phyloP scores from a whole-genome alignment of 305 asterid species.

The Solanum aculeatissimum region DNA sequence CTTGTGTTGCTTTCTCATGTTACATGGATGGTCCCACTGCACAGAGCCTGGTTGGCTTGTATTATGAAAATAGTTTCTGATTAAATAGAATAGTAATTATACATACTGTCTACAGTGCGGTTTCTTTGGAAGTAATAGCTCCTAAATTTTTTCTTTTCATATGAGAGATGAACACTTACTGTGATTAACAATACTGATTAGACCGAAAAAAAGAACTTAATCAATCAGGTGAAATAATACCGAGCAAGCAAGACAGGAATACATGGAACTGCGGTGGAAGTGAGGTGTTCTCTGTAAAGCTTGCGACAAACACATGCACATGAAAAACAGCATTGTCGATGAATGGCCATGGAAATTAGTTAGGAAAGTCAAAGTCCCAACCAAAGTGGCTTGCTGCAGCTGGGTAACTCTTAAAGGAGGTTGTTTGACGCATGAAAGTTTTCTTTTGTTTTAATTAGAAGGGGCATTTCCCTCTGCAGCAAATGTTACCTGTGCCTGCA shows the following conservation, averaged over 20 bases:
- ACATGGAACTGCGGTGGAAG: background rate
- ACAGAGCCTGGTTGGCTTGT: background rate
- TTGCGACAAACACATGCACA: background rate
- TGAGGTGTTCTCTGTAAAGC: background rate
- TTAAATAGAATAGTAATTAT: background rate
- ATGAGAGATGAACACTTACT: background rate
- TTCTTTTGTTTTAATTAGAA: background rate
- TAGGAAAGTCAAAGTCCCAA: background rate
- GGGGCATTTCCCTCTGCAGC: background rate
- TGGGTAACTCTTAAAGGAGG: background rate
- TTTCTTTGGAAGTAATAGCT: background rate
- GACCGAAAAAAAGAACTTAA: background rate
- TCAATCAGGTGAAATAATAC: background rate
- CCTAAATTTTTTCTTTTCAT: background rate
- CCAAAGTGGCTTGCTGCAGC: background rate
- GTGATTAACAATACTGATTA: background rate
- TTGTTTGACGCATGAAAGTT: background rate
- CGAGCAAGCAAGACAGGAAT: background rate
- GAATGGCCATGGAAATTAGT: background rate
- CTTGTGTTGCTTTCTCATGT: constrained; percentile 1
- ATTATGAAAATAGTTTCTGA: background rate
- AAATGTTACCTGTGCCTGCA: background rate
- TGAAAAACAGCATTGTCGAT: background rate
- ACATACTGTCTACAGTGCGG: background rate
- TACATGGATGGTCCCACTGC: background rate